Evolutionary conservation across 2,329 filamentous ascomycete species (phyloP).

Genomic region (Ampelomyces quisqualis): DNA sequence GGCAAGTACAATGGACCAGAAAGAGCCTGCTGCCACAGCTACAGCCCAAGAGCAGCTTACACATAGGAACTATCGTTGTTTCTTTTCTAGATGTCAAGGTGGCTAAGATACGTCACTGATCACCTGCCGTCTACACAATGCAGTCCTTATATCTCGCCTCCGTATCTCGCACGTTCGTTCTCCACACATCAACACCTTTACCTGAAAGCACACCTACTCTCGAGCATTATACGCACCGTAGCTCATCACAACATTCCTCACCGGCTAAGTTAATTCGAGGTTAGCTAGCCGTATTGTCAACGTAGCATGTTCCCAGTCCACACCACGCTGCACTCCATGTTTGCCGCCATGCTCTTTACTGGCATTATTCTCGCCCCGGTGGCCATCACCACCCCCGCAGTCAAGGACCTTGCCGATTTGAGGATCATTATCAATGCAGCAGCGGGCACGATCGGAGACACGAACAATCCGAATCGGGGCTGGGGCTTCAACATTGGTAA

Average conservation of each 20-base stretch:
- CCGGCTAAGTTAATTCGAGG: constrained; percentile 1
- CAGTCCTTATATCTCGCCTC: no score
- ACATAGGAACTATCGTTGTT: no score
- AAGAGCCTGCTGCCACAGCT: no score
- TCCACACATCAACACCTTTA: constrained; percentile 11
- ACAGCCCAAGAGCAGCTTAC: no score
- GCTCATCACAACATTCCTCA: constrained; percentile 6
- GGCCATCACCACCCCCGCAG: constrained; percentile 25
- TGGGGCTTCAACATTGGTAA: constrained; percentile 26
- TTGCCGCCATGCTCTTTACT: constrained; percentile 30
- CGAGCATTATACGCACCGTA: constrained; percentile 14
- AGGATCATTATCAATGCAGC: constrained; percentile 30
- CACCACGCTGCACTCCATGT: neutral
- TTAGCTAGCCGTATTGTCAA: constrained; percentile 7
- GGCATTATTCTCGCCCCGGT: constrained; percentile 29
- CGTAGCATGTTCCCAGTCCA: constrained; percentile 12
- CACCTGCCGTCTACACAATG: no score
- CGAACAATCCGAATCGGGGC: constrained; percentile 29
- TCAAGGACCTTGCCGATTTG: constrained; percentile 35
- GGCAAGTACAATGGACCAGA: no score
- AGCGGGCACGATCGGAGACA: constrained; percentile 30
- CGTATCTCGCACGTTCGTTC: neutral
- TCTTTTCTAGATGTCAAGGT: no score
- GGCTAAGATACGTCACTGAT: no score
- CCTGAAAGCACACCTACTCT: constrained; percentile 18